A percentile compares a stretch with the other conserved stretches of the same genome.
phyloP scores from a whole-genome alignment of 148 eudicot species.

The Tetragonia tetragonoides region DNA sequence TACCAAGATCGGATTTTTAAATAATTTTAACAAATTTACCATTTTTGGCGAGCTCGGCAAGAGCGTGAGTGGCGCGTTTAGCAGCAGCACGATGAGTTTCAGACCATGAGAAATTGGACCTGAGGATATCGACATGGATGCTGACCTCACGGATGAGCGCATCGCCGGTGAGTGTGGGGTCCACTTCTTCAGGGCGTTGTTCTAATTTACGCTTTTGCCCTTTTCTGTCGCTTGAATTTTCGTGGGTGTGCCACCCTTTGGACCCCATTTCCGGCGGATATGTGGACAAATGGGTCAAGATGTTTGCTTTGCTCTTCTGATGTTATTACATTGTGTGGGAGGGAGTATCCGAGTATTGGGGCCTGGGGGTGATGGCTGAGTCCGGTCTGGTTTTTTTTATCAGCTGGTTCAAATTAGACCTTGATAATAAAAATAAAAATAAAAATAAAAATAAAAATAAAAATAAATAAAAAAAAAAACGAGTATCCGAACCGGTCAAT shows the following conservation, averaged over 20 bases:
- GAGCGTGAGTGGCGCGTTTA: constrained; percentile 47
- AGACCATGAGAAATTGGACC: constrained; percentile 35
- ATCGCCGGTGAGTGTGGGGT: constrained; percentile 21
- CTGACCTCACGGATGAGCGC: constrained; percentile 31
- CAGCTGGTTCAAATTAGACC: too few species aligned
- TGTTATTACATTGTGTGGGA: background rate
- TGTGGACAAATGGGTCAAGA: too few species aligned
- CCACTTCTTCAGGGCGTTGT: constrained; percentile 29
- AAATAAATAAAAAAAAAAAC: too few species aligned
- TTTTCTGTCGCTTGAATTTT: constrained; percentile 42
- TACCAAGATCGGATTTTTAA: background rate
- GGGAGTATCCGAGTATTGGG: too few species aligned
- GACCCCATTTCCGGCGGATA: constrained; percentile 33
- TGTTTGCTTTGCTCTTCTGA: too few species aligned
- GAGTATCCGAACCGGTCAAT: too few species aligned
- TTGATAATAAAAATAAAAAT: too few species aligned
- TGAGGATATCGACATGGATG: constrained; percentile 35
- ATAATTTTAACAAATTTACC: constrained; percentile 33
- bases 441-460: too few species aligned
- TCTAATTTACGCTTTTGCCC: constrained; percentile 59
- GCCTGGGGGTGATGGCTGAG: too few species aligned
- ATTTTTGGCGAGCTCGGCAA: constrained; percentile 70
- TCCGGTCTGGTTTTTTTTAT: too few species aligned
- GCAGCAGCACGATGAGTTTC: constrained; percentile 46
- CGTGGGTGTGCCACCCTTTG: constrained; percentile 34